A percentile compares a stretch with the other conserved stretches of the same genome.
Conservation (phyloP, 164 flowering plant species). For the Berberis thunbergii region DNA sequence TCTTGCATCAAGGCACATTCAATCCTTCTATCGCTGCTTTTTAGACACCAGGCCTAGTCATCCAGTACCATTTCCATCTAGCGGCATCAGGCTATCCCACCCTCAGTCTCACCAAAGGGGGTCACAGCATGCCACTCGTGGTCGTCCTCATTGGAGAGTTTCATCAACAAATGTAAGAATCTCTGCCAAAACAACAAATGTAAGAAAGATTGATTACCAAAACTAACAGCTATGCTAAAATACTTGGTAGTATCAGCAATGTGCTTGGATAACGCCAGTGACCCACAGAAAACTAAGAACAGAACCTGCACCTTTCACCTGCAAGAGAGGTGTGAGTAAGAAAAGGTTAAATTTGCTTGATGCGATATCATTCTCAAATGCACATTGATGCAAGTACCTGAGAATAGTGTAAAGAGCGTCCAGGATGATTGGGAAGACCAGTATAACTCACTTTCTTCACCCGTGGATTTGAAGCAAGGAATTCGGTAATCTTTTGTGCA, state of each 20-base stretch:
- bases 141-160: no score
- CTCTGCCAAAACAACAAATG: background rate
- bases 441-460: slow-evolving; percentile 87
- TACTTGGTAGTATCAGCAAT: slow-evolving; percentile 73
- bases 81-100: no score
- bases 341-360: background rate
- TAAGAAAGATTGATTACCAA: slow-evolving; percentile 44
- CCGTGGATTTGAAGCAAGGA: slow-evolving; percentile 69
- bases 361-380: background rate
- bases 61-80: no score
- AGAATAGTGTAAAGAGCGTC: slow-evolving; percentile 75
- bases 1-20: no score
- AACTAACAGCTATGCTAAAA: slow-evolving; percentile 94
- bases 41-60: no score
- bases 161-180: background rate
- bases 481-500: slow-evolving; percentile 93
- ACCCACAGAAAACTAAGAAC: slow-evolving; percentile 93
- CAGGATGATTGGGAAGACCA: slow-evolving; percentile 88
- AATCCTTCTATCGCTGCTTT: no score
- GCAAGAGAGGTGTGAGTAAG: slow-evolving; percentile 14
- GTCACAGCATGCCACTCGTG: no score
- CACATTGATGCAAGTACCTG: slow-evolving; percentile 40
- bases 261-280: slow-evolving; percentile 81
- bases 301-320: slow-evolving; percentile 96
- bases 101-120: no score